Percentiles rank a stretch among this genome's conserved stretches.
Evolutionary conservation across 2,329 filamentous ascomycete species (phyloP).

Genomic region (Dactylellina leptospora): DNA sequence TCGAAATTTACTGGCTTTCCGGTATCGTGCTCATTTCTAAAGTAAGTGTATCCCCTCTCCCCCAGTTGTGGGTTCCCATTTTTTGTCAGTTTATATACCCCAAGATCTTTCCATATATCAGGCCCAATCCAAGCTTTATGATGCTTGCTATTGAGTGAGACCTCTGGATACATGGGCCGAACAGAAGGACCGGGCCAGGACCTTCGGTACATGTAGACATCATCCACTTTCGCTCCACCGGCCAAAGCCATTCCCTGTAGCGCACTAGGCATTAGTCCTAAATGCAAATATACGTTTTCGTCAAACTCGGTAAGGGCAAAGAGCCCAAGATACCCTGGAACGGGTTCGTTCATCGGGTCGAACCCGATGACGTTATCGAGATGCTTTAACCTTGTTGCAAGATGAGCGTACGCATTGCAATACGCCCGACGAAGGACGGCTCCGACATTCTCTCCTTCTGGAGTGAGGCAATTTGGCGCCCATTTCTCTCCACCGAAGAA

Average conservation of each 20-base stretch:
- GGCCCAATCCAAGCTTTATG: constrained; percentile 55
- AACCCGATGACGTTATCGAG: constrained; percentile 59
- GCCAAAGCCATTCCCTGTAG: constrained; percentile 61
- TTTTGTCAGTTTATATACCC: constrained; percentile 59
- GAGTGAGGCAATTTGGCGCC: constrained; percentile 72
- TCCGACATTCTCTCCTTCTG: constrained; percentile 89
- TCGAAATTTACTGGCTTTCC: constrained; percentile 62
- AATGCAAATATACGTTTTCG: constrained; percentile 62
- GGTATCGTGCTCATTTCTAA: constrained; percentile 61
- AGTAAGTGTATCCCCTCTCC: constrained; percentile 59
- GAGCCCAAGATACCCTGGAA: constrained; percentile 62
- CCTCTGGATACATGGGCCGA: constrained; percentile 59
- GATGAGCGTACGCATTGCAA: constrained; percentile 77
- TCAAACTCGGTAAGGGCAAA: constrained; percentile 61
- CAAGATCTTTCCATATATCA: constrained; percentile 61
- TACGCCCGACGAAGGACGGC: constrained; percentile 92
- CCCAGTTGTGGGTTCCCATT: constrained; percentile 58
- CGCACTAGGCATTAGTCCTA: constrained; percentile 61
- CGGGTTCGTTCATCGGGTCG: constrained; percentile 63
- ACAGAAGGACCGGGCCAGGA: constrained; percentile 62
- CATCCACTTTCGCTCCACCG: constrained; percentile 60
- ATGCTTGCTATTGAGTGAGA: constrained; percentile 60
- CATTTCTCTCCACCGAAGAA: constrained; percentile 93
- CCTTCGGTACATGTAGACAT: constrained; percentile 61
- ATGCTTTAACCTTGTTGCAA: constrained; percentile 70